Percentiles rank a stretch among this genome's conserved stretches.
phyloP scores from a whole-genome alignment of 306 rosid species.

The Vigna angularis region DNA sequence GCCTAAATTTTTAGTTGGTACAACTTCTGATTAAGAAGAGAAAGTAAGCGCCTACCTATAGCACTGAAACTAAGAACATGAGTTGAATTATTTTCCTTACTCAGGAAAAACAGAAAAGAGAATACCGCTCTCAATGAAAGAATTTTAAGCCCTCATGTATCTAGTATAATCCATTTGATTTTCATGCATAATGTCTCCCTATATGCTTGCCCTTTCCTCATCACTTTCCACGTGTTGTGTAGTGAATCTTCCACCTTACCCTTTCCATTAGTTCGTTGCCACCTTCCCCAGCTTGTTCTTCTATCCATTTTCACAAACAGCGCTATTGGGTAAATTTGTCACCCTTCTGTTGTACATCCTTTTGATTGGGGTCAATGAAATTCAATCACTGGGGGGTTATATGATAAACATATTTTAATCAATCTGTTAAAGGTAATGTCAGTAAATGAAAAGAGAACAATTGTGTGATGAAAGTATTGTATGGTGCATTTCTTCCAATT shows the following conservation, averaged over 20 bases:
- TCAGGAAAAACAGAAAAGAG: constrained; percentile 17
- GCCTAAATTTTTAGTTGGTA: constrained; percentile 14
- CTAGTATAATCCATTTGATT: background rate
- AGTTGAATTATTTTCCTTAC: constrained; percentile 28
- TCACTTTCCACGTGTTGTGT: constrained; percentile 10
- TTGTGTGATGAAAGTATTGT: constrained; percentile 17
- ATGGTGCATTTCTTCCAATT: constrained; percentile 36
- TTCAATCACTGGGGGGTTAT: constrained; percentile 10
- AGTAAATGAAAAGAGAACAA: constrained; percentile 10
- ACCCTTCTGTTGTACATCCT: background rate
- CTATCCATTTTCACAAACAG: background rate
- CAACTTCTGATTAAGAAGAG: constrained; percentile 26
- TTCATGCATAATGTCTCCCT: background rate
- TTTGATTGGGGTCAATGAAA: constrained; percentile 9
- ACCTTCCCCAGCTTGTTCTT: constrained; percentile 20
- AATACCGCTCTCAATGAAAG: background rate
- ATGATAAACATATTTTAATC: constrained; percentile 12
- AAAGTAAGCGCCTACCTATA: constrained; percentile 2
- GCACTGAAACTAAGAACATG: constrained; percentile 33
- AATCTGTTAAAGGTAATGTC: constrained; percentile 21
- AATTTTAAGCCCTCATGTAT: constrained; percentile 1
- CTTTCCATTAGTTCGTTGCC: constrained; percentile 23
- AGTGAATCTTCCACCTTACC: constrained; percentile 1
- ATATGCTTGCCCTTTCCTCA: background rate
- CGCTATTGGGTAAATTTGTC: background rate